Conservation (phyloP, 2,329 filamentous ascomycete genomes). For the Botrytis cinerea region DNA sequence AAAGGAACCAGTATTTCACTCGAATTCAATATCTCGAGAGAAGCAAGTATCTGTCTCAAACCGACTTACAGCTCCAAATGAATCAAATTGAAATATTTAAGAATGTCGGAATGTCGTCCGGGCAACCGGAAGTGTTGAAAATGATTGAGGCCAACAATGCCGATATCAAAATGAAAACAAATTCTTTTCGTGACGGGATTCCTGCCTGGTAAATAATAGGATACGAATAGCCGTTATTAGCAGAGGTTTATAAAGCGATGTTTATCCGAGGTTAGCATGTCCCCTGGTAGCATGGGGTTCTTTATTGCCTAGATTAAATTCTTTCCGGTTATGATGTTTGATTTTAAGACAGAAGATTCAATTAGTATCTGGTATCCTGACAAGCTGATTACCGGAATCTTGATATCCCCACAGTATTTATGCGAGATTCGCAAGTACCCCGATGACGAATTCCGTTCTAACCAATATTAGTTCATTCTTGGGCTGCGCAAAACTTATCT, state of each 20-base stretch:
- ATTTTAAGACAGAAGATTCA: not conserved
- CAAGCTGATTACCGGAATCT: not conserved
- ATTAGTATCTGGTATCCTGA: not conserved
- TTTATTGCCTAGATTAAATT: not conserved
- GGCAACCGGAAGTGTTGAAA: not conserved
- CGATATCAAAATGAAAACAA: not conserved
- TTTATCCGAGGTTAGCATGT: accelerated
- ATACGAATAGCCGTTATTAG: too few relatives aligned
- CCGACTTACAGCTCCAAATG: too few relatives aligned
- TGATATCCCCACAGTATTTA: too few relatives aligned
- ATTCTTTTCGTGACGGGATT: not conserved
- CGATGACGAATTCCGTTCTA: not conserved
- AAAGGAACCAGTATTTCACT: not conserved
- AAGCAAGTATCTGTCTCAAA: too few relatives aligned
- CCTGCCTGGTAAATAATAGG: too few relatives aligned
- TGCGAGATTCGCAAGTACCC: too few relatives aligned
- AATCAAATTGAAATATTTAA: not conserved
- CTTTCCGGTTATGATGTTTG: accelerated
- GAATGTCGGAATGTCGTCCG: not conserved
- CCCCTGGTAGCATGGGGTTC: too few relatives aligned
- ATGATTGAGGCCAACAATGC: not conserved
- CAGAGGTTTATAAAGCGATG: too few relatives aligned
- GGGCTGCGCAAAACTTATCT: too few relatives aligned
- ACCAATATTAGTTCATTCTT: not conserved
- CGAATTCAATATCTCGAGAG: not conserved